Conservation (phyloP, 164 flowering plant genomes). For the Tetrastigma voinierianum region DNA sequence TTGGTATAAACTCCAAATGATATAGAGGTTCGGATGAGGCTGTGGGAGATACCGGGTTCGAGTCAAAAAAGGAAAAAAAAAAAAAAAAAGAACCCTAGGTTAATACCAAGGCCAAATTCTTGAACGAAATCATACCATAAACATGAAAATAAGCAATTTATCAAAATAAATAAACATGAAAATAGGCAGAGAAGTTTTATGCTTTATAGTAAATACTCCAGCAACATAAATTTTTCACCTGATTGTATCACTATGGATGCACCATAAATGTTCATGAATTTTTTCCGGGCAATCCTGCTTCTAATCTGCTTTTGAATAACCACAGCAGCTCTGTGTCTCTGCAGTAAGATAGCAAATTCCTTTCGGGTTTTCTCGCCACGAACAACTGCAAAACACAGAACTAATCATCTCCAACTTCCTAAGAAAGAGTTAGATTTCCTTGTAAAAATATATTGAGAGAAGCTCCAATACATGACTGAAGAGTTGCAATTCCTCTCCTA, state of each 20-base stretch:
- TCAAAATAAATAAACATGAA: background rate
- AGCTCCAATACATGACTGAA: conserved; percentile 76
- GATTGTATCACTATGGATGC: conserved; percentile 81
- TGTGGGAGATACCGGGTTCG: too few species aligned
- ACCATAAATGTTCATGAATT: conserved; percentile 30
- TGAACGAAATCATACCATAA: background rate
- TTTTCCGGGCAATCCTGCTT: conserved; percentile 40
- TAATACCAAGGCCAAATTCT: too few species aligned
- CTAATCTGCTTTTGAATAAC: conserved; percentile 64
- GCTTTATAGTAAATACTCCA: background rate
- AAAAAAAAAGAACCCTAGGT: too few species aligned
- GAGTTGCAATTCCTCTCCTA: conserved; percentile 56
- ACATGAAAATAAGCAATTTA: background rate
- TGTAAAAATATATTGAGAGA: background rate
- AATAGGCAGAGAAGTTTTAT: background rate
- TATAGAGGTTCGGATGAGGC: too few species aligned
- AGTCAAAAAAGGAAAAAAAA: too few species aligned
- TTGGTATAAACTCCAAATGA: too few species aligned
- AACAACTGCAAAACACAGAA: conserved; percentile 50
- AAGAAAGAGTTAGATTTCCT: background rate
- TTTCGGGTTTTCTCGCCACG: conserved; percentile 76
- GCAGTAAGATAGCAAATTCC: conserved; percentile 44
- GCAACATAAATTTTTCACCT: conserved; percentile 37
- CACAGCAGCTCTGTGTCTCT: conserved; percentile 72
- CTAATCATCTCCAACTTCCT: background rate